phyloP scores from a whole-genome alignment of 208 protist species.

The Leishmania guyanensis region DNA sequence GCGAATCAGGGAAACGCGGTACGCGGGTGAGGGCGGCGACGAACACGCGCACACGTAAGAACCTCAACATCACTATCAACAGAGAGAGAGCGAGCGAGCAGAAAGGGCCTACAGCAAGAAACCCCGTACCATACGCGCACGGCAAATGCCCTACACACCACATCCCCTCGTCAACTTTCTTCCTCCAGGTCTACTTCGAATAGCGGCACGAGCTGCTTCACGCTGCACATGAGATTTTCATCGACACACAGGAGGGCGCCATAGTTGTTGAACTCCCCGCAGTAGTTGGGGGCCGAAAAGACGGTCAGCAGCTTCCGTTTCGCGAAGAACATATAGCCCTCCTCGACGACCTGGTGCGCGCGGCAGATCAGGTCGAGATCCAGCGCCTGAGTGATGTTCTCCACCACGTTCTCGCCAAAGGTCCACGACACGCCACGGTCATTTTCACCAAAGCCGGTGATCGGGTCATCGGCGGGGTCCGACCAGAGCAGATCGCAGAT shows the following conservation, averaged over 20 bases:
- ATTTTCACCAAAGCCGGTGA: constrained; percentile 59
- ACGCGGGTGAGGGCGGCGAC: too few relatives aligned
- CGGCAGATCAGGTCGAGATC: constrained; percentile 98
- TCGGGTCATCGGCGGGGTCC: constrained; percentile 96
- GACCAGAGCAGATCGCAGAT: constrained; percentile 99
- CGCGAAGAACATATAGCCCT: constrained; percentile 88
- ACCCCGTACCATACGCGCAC: background rate
- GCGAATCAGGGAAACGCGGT: background rate
- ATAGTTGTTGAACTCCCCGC: constrained; percentile 75
- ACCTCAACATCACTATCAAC: background rate
- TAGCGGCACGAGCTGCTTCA: constrained; percentile 46
- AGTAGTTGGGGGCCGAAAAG: constrained; percentile 91
- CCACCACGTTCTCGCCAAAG: constrained; percentile 79
- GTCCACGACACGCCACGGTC: constrained; percentile 77
- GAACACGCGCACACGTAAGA: background rate
- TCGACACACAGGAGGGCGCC: constrained; percentile 80
- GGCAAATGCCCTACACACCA: background rate
- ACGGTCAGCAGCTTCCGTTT: constrained; percentile 64
- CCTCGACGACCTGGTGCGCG: constrained; percentile 93
- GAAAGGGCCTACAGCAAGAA: background rate
- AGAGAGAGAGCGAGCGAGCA: background rate
- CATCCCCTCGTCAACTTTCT: background rate
- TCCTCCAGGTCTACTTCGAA: constrained; percentile 48
- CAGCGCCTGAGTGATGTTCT: constrained; percentile 92
- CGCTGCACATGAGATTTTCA: constrained; percentile 86